Percentiles rank a stretch among this genome's conserved stretches.
phyloP scores from a whole-genome alignment of 768 basidiomycete species.

The Tulasnella sp. region DNA sequence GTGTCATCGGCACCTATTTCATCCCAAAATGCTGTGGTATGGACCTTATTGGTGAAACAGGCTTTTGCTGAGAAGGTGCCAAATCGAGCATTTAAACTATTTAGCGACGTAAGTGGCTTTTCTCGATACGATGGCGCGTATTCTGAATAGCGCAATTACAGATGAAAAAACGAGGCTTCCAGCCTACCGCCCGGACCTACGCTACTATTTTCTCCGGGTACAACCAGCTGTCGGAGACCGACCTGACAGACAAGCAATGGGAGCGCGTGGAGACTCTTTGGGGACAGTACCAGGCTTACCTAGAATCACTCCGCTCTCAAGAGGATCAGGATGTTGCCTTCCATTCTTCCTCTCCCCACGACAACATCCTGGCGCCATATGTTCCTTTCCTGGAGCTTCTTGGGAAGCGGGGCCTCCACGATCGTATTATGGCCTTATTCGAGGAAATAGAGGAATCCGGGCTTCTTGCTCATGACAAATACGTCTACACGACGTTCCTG shows the following conservation, averaged over 20 bases:
- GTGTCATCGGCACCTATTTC: constrained; percentile 67
- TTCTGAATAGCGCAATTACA: constrained; percentile 33
- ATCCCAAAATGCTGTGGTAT: constrained; percentile 68
- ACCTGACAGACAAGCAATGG: constrained; percentile 57
- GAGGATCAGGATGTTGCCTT: constrained; percentile 41
- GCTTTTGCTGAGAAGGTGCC: constrained; percentile 54
- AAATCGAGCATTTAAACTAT: constrained; percentile 61
- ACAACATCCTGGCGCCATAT: constrained; percentile 41
- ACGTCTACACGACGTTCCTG: constrained; percentile 65
- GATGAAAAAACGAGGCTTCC: constrained; percentile 84
- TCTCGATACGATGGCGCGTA: constrained; percentile 26
- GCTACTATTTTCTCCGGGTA: constrained; percentile 65
- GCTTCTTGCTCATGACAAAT: constrained; percentile 54
- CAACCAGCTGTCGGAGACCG: constrained; percentile 1
- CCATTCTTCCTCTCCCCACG: background rate
- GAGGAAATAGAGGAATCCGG: constrained; percentile 62
- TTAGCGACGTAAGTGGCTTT: constrained; percentile 53
- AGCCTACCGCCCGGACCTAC: constrained; percentile 63
- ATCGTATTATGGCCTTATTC: constrained; percentile 73
- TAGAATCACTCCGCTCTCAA: constrained; percentile 47
- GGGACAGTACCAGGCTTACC: constrained; percentile 51
- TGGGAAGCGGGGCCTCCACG: constrained; percentile 53
- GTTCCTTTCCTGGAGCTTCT: constrained; percentile 65
- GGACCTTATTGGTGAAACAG: constrained; percentile 75
- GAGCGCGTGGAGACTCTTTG: constrained; percentile 58